Base-by-base conservation (phyloP, 2,329 filamentous ascomycete genomes). In the Acrocalymma vagum region DNA sequence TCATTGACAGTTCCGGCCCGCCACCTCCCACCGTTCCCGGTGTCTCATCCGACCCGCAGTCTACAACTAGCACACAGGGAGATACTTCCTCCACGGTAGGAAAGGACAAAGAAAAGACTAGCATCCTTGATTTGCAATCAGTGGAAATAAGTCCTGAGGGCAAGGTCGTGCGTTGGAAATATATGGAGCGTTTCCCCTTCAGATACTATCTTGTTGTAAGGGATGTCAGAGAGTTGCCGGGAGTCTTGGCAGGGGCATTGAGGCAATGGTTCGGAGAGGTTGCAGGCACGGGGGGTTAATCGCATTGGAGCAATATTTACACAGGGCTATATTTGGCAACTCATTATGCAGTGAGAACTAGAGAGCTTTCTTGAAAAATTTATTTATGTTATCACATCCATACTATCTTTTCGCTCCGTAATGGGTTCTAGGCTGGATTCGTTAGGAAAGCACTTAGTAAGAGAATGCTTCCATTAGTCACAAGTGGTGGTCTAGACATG, bases 171-270 rank as follows among this genome's bases (percentile, higher is more conserved):
- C 91, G 95, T 69, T 87, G 90, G 75, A 84, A 89, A 61, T 99
- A 99, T 67, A 81, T 99, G 57, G 95, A 99, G 69, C 87, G 85
- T 6, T 99, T 99, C 71, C 94, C 95, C 0, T 99, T 99, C 74
- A 85, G 88, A 68, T 99, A 96, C 75, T 99, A 97, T 68, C 75
- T 99, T 40, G 90, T 99, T 55, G 94, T 99, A 43, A 85, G 93
- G 53, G 85, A 97, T 73, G 85, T 99, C 31, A 85, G 87, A 61
- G 94, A 99, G 71, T 77, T 99, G 62, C 94, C 95, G 4, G 85
- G 84, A 22, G 92, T 96, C 28, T 71, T 99, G 71, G 89, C 91
- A 10, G 88, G 88, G 18, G 81, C 96, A 55, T 73, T 99, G 74
- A 87, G 93, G 72, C 95, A 95, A 54, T 99, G 95, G 95, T 96